Evolutionary conservation across 169 alveolate species (phyloP).

Genomic region (Cardiosporidium cionae): DNA sequence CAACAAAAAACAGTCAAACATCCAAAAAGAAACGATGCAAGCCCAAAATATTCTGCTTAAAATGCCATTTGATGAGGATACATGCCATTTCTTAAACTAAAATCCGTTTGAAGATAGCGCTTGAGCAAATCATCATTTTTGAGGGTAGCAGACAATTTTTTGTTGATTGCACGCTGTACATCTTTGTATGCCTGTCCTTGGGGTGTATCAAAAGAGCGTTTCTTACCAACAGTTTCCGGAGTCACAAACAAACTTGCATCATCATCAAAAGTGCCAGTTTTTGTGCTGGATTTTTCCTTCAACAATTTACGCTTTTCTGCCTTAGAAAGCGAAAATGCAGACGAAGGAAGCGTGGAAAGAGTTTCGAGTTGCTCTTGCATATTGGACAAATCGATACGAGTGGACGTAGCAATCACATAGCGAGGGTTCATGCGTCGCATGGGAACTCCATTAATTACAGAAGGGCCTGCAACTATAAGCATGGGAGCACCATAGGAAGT

Average conservation of each 20-base stretch:
- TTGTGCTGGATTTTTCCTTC: background rate
- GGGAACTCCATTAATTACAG: slow-evolving; percentile 92
- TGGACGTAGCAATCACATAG: slow-evolving; percentile 89
- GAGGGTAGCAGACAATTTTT: slow-evolving; percentile 6
- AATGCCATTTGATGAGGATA: slow-evolving; percentile 46
- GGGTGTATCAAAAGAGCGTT: too few species aligned
- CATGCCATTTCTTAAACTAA: slow-evolving; percentile 32
- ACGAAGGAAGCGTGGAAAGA: background rate
- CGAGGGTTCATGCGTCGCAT: slow-evolving; percentile 92
- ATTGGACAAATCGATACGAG: slow-evolving; percentile 65
- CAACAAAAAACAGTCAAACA: too few species aligned
- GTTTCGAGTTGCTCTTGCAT: background rate
- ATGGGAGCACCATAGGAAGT: too few species aligned
- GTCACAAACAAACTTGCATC: too few species aligned
- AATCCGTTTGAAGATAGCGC: slow-evolving; percentile 40
- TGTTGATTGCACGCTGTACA: slow-evolving; percentile 16
- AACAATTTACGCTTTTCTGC: background rate
- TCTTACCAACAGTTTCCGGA: too few species aligned
- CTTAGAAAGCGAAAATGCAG: background rate
- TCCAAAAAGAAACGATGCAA: too few species aligned
- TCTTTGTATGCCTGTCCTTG: too few species aligned
- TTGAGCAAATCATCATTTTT: slow-evolving; percentile 31
- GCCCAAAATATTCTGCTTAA: too few species aligned
- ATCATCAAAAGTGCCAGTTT: background rate
- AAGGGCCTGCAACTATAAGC: slow-evolving; percentile 92